Conservation (phyloP, 148 eudicot genomes). For the Rhododendron vialii region DNA sequence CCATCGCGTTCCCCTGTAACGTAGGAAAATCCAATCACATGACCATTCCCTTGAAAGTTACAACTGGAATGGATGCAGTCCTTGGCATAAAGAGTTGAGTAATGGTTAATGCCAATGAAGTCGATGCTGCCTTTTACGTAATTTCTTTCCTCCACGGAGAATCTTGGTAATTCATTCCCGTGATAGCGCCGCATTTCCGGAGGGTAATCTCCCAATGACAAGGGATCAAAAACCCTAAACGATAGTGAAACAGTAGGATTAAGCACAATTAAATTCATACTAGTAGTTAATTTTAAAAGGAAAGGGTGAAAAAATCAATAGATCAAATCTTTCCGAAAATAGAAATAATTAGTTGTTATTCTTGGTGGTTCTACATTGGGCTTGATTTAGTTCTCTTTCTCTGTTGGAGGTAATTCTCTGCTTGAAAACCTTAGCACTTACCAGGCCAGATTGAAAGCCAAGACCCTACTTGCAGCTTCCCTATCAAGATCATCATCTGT, state of each 20-base stretch:
- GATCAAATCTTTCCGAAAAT: too few species aligned
- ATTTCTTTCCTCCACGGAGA: conserved; percentile 39
- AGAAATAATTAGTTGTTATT: too few species aligned
- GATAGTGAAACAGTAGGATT: too few species aligned
- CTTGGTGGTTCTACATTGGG: too few species aligned
- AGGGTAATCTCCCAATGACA: conserved; percentile 77
- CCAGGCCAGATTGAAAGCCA: conserved; percentile 49
- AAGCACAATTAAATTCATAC: too few species aligned
- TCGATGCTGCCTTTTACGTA: conserved; percentile 57
- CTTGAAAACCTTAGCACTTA: conserved; percentile 17
- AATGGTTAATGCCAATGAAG: conserved; percentile 77
- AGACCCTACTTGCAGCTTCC: conserved; percentile 48
- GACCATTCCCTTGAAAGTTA: conserved; percentile 20
- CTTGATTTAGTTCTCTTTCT: too few species aligned
- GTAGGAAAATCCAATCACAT: conserved; percentile 46
- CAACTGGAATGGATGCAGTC: conserved; percentile 56
- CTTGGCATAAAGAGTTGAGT: conserved; percentile 49
- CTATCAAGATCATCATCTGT: conserved; percentile 33
- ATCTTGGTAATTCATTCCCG: conserved; percentile 48
- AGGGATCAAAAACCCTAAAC: conserved; percentile 65
- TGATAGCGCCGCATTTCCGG: conserved; percentile 44
- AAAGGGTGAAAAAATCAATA: too few species aligned
- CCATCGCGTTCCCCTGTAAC: conserved; percentile 37
- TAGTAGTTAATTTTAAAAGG: too few species aligned
- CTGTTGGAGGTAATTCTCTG: too few species aligned